phyloP scores from a whole-genome alignment of 768 basidiomycete species.

The Kwoniella mangroviensis region DNA sequence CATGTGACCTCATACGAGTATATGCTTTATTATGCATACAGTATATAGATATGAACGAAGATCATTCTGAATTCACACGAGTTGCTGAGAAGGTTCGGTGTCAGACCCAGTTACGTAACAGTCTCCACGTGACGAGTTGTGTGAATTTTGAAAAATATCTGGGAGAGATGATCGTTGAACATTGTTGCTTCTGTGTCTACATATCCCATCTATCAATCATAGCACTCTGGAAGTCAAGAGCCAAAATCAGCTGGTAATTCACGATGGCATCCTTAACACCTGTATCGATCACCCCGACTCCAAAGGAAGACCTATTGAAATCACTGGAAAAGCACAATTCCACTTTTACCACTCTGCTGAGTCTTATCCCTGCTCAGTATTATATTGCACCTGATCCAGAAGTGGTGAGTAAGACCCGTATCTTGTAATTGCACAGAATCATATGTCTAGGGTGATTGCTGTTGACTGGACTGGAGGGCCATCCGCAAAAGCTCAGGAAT shows the following conservation, averaged over 20 bases:
- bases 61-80: no score
- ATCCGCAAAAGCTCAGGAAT: background rate
- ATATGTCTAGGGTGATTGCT: no score
- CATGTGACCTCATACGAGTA: background rate
- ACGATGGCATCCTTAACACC: background rate
- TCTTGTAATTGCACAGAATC: no score
- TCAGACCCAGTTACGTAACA: no score
- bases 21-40: background rate
- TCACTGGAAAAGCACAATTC: slow-evolving; percentile 79
- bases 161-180: no score
- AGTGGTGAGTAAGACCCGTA: slow-evolving; percentile 61
- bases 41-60: background rate
- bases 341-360: slow-evolving; percentile 79
- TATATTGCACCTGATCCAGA: slow-evolving; percentile 76
- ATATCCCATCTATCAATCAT: no score
- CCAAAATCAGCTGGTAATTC: background rate
- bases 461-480: no score
- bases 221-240: no score
- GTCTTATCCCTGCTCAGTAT: slow-evolving; percentile 85
- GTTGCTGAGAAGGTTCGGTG: no score
- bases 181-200: no score
- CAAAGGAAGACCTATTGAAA: slow-evolving; percentile 40
- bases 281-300: slow-evolving; percentile 6
- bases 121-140: no score
- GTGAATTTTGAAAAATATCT: no score